These are phyloP conservation scores for Starmerella lactis-condensi DNA, from an alignment of 805 yeast genomes.

Conservation along the genomic window DNA sequence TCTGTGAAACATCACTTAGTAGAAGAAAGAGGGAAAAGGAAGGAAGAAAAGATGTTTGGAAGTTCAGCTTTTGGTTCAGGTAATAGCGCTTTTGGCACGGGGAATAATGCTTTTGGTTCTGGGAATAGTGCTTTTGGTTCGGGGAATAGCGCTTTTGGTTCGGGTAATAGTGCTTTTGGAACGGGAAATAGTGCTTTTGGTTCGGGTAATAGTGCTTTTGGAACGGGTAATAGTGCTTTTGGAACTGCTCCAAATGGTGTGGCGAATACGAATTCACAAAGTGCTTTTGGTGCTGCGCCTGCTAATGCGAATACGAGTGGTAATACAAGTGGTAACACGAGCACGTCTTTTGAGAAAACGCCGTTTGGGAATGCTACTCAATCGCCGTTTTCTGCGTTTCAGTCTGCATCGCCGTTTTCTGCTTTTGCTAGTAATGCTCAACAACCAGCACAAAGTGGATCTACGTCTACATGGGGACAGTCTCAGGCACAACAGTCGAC, in stretches of 20 bases:
- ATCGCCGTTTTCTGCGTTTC: not conserved
- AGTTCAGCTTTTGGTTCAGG: conserved; percentile 11
- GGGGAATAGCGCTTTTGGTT: conserved; percentile 18
- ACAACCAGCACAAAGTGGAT: no score
- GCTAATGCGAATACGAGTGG: no score
- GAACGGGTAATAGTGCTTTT: conserved; percentile 8
- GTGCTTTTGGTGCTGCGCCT: no score
- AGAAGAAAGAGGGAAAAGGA: no score
- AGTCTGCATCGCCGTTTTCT: not conserved
- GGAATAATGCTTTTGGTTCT: conserved; percentile 12
- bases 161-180: conserved; percentile 15
- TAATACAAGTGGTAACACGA: no score
- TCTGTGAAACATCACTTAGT: no score
- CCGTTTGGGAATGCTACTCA: no score
- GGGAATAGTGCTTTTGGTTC: conserved; percentile 16
- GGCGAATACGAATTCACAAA: no score
- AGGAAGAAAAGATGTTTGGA: no score
- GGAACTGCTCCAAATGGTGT: no score
- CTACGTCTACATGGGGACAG: no score
- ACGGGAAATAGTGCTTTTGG: conserved; percentile 14
- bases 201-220: conserved; percentile 6
- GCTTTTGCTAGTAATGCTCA: not conserved
- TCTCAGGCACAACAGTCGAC: not conserved
- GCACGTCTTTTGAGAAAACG: no score
- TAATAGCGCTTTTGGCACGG: conserved; percentile 9